phyloP scores from a whole-genome alignment of 2,329 filamentous ascomycete genomes.

The Dryadomyces sulphureus region DNA sequence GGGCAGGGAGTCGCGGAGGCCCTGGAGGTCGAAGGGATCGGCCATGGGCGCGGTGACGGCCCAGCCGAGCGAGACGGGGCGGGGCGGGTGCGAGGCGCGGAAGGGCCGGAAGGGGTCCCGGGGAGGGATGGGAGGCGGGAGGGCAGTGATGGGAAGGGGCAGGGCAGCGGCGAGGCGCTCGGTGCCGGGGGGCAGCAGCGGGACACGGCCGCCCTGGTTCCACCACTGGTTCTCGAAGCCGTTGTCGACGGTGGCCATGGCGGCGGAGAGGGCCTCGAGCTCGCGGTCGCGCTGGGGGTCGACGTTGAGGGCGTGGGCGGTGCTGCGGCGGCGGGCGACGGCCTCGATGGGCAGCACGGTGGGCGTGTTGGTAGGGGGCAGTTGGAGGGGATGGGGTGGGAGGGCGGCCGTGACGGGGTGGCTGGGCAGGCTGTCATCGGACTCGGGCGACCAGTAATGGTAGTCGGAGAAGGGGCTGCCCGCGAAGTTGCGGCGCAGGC shows the following conservation, averaged over 20 bases:
- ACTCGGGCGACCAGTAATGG: neutral
- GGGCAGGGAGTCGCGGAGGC: neutral
- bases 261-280: conserved; percentile 33
- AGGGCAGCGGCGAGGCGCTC: neutral
- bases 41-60: conserved; percentile 10
- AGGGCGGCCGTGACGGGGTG: too few relatives aligned
- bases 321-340: conserved; percentile 1
- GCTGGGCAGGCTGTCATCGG: neutral
- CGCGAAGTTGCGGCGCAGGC: neutral
- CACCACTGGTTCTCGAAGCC: conserved; percentile 45
- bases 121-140: neutral
- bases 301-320: conserved; percentile 12
- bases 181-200: conserved; percentile 6
- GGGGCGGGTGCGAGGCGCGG: too few relatives aligned
- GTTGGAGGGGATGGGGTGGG: neutral
- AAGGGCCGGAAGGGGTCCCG: too few relatives aligned
- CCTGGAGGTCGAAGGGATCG: too few relatives aligned
- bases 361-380: conserved; percentile 3
- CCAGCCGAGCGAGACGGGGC: conserved; percentile 17
- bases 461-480: neutral
- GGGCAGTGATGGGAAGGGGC: too few relatives aligned
- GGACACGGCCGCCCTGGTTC: conserved; percentile 28
- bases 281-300: conserved; percentile 24
- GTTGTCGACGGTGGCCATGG: conserved; percentile 42
- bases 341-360: conserved; percentile 7